These are phyloP conservation scores for Litsea cubeba DNA, from an alignment of 164 flowering plant species.

Conservation along the genomic window DNA sequence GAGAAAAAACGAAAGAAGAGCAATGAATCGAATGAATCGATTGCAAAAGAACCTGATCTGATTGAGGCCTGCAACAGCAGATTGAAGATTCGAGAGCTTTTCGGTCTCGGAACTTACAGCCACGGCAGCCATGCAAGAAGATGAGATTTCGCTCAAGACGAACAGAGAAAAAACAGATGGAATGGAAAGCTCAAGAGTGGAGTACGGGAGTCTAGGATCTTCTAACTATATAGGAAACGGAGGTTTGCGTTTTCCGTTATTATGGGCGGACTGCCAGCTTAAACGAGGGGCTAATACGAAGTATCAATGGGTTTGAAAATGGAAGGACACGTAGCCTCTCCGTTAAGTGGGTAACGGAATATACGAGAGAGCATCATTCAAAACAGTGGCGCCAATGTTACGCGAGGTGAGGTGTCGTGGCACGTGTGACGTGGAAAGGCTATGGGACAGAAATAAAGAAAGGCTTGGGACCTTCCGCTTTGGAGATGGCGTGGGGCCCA, in stretches of 20 bases:
- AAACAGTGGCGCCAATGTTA: not conserved
- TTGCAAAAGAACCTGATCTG: constrained; percentile 63
- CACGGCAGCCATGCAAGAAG: constrained; percentile 37
- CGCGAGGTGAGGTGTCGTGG: not conserved
- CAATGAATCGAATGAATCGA: not conserved
- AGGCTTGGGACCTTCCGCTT: not conserved
- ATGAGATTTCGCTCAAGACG: not conserved
- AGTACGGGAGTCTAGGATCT: not conserved
- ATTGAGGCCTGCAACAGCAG: constrained; percentile 60
- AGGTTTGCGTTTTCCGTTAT: not conserved
- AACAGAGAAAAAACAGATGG: constrained; percentile 4
- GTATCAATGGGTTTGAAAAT: not conserved
- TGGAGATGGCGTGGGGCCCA: not conserved
- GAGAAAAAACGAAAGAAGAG: not conserved
- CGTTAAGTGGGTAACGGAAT: not conserved
- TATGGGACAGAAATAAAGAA: not conserved
- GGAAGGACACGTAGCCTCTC: no score
- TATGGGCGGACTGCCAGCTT: not conserved
- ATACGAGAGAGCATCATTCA: not conserved
- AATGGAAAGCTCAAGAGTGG: not conserved
- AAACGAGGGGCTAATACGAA: not conserved
- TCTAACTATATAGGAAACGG: not conserved
- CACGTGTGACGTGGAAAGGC: not conserved
- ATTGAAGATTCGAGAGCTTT: constrained; percentile 52
- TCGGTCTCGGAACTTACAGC: constrained; percentile 35